phyloP scores from a whole-genome alignment of 2,329 filamentous ascomycete genomes.

The Fusarium sambucinum region DNA sequence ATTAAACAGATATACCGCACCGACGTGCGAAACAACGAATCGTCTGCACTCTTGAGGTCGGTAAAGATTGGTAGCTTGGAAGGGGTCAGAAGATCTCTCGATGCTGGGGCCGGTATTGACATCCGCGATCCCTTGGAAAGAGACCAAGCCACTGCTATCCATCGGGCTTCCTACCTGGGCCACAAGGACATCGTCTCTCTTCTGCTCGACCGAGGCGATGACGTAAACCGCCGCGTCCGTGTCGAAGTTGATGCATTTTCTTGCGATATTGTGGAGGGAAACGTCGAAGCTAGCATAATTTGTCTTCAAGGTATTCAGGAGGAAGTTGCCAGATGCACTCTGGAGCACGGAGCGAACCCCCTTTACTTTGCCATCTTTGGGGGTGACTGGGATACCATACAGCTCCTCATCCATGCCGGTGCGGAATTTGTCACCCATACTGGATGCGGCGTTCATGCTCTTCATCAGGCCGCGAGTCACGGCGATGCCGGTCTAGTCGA shows the following conservation, averaged over 20 bases:
- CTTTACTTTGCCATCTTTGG: constrained; percentile 20
- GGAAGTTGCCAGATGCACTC: fast-evolving
- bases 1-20: background rate
- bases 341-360: constrained; percentile 19
- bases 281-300: fast-evolving
- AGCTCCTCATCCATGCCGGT: background rate
- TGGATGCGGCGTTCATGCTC: constrained; percentile 4
- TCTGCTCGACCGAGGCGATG: background rate
- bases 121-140: background rate
- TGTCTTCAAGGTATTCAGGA: background rate
- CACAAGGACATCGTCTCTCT: background rate
- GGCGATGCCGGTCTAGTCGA: background rate
- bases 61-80: background rate
- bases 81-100: background rate
- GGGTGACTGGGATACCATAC: background rate
- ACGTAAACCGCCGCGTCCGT: constrained; percentile 17
- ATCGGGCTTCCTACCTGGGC: constrained; percentile 7
- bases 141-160: constrained; percentile 14
- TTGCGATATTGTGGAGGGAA: background rate
- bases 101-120: background rate
- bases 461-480: constrained; percentile 10
- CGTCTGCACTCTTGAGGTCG: constrained; percentile 6
- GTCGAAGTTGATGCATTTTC: background rate
- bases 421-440: constrained; percentile 1
- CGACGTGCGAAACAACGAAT: background rate